These are phyloP conservation scores for Acer campestre DNA, from an alignment of 345 rosid species.

Conservation along the genomic window DNA sequence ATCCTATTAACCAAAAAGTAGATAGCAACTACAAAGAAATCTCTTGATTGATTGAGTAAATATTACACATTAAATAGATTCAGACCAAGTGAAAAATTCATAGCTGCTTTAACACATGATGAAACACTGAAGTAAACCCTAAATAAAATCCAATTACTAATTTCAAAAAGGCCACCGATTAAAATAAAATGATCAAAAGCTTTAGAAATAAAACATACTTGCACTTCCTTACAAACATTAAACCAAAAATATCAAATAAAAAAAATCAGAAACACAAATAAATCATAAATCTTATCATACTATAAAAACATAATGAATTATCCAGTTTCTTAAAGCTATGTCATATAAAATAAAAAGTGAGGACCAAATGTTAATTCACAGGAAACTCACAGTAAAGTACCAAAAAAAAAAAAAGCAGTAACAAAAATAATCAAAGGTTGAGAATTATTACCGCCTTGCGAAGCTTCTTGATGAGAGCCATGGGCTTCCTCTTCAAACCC, in stretches of 20 bases:
- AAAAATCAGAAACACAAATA: background rate
- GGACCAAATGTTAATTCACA: background rate
- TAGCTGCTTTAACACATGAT: background rate
- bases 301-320: too few relatives aligned
- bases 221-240: too few relatives aligned
- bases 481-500: conserved; percentile 84
- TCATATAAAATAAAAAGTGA: background rate
- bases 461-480: conserved; percentile 85
- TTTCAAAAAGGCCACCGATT: background rate
- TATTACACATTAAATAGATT: background rate
- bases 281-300: too few relatives aligned
- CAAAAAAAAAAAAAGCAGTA: background rate
- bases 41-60: background rate
- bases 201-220: too few relatives aligned
- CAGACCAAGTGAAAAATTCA: too few relatives aligned
- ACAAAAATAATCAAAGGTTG: background rate
- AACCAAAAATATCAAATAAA: background rate
- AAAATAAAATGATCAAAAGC: background rate
- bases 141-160: background rate
- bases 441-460: conserved; percentile 66
- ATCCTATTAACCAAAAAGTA: background rate
- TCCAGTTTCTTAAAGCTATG: background rate
- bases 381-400: background rate
- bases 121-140: background rate
- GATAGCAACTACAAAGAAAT: background rate